Percentiles rank a stretch among this genome's conserved stretches.
phyloP scores from a whole-genome alignment of 1,284 basidiomycete genomes.

The Melampsora medusae region DNA sequence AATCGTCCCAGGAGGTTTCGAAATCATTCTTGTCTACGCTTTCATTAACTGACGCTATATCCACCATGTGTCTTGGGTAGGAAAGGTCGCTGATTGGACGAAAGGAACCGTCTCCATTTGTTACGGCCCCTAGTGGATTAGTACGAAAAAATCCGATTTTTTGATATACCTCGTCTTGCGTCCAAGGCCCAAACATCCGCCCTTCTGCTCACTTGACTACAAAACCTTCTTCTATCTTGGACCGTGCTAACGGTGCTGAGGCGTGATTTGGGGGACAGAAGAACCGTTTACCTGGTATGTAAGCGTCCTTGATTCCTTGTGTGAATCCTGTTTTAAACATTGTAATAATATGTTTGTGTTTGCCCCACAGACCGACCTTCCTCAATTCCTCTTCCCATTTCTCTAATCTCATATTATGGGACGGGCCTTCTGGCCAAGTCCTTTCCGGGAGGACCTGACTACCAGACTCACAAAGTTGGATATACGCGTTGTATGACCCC shows the following conservation, averaged over 20 bases:
- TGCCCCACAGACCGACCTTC: background rate
- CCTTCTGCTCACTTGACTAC: background rate
- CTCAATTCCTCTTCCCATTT: background rate
- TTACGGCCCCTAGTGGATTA: no score
- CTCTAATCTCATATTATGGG: background rate
- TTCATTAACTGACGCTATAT: background rate
- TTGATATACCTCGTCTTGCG: background rate
- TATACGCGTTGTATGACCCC: no score
- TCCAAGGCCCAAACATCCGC: constrained; percentile 8
- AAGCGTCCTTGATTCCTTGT: constrained; percentile 1
- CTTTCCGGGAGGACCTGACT: no score
- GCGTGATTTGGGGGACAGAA: no score
- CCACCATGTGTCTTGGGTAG: background rate
- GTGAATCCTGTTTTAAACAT: background rate
- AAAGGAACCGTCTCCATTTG: constrained; percentile 5
- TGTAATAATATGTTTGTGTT: background rate
- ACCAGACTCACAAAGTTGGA: no score
- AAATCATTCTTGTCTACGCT: no score
- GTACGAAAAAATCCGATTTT: constrained; percentile 2
- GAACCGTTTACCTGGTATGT: background rate
- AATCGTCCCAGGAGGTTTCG: constrained; percentile 23
- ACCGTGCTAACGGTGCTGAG: no score
- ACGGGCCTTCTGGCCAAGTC: background rate
- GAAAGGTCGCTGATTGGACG: constrained; percentile 12
- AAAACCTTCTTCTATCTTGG: no score